Conservation (phyloP, 148 eudicot species). For the Arctostaphylos glauca region DNA sequence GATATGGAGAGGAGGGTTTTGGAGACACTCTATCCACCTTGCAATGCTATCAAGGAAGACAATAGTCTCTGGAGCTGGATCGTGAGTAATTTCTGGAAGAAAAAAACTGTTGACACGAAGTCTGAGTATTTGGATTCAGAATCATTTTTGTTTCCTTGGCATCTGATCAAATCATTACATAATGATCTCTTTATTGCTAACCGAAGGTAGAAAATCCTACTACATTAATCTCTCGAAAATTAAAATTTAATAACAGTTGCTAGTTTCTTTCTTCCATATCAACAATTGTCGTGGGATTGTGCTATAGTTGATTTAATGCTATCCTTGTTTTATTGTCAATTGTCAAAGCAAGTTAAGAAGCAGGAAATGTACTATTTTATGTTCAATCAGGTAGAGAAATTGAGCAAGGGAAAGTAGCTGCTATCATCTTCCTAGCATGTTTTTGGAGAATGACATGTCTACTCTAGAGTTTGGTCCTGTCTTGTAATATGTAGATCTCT, state of each 20-base stretch:
- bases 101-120: conserved; percentile 24
- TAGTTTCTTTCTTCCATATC: not conserved
- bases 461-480: not conserved
- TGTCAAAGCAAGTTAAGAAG: not conserved
- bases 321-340: not conserved
- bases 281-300: not conserved
- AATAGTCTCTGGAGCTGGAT: conserved; percentile 67
- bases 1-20: conserved; percentile 73
- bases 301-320: not conserved
- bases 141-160: conserved; percentile 79
- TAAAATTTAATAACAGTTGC: not conserved
- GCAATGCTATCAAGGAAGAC: conserved; percentile 33
- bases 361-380: not conserved
- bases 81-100: conserved; percentile 48
- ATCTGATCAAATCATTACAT: conserved; percentile 56
- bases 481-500: not conserved
- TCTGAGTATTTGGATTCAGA: conserved; percentile 49
- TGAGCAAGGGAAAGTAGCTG: not conserved
- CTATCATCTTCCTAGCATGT: not conserved
- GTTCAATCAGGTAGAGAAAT: not conserved
- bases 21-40: conserved; percentile 64
- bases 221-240: not conserved
- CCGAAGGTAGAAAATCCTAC: conserved; percentile 49
- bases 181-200: conserved; percentile 48
- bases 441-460: not conserved